phyloP scores from a whole-genome alignment of 176 grass and related monocot species.

The Secale cereale region DNA sequence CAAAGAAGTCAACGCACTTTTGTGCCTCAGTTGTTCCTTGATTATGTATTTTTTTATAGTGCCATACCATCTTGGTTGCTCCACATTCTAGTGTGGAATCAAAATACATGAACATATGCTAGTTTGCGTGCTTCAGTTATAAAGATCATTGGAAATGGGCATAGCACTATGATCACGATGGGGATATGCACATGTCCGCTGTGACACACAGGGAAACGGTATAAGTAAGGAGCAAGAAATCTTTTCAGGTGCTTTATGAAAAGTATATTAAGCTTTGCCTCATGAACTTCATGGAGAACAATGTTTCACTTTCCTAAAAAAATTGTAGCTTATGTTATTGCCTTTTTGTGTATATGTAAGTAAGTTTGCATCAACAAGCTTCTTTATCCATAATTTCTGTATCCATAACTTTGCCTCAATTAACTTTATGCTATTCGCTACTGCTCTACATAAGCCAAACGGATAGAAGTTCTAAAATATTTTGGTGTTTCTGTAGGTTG shows the following conservation, averaged over 20 bases:
- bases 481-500: conserved; percentile 42
- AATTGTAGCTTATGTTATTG: neutral
- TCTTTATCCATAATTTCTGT: neutral
- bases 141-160: neutral
- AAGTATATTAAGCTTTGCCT: conserved; percentile 7
- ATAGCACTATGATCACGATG: neutral
- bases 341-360: neutral
- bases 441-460: neutral
- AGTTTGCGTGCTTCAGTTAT: neutral
- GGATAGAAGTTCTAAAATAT: neutral
- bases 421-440: neutral
- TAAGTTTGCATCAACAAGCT: neutral
- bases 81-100: neutral
- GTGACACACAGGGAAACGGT: neutral
- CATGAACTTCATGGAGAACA: neutral
- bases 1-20: neutral
- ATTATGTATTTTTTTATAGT: conserved; percentile 6
- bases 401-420: neutral
- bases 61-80: neutral
- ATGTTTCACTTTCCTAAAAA: neutral
- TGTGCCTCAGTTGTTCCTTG: neutral
- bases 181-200: neutral
- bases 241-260: neutral
- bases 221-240: neutral
- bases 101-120: neutral